Percentiles rank a stretch among this genome's conserved stretches.
Conservation (phyloP, 495 filamentous ascomycete species). For the Hamigera avellanea region DNA sequence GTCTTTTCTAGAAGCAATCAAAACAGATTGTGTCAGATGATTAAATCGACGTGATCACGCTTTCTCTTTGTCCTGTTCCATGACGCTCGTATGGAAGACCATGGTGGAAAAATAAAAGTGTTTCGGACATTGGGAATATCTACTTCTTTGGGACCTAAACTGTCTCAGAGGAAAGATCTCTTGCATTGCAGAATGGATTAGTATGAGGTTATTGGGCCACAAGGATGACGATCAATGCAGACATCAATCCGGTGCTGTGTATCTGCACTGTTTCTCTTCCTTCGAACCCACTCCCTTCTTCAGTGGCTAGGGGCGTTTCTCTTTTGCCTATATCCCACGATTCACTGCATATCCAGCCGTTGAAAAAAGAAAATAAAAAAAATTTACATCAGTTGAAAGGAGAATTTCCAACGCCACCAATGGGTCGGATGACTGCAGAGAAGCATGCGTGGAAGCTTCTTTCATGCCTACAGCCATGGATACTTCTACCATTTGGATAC, state of each 20-base stretch:
- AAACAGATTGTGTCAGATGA: too few relatives aligned
- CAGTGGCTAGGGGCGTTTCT: background rate
- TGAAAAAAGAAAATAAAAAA: too few relatives aligned
- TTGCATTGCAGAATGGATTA: too few relatives aligned
- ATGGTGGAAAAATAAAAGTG: background rate
- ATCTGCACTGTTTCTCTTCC: background rate
- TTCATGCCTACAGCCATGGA: constrained; percentile 4
- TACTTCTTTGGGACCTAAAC: background rate
- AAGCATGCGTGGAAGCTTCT: constrained; percentile 32
- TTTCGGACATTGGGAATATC: constrained; percentile 4
- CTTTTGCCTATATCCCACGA: background rate
- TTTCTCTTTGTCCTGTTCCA: too few relatives aligned
- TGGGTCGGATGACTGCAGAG: constrained; percentile 21
- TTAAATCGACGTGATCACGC: too few relatives aligned
- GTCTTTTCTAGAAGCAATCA: too few relatives aligned
- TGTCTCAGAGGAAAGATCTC: background rate
- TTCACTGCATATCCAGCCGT: too few relatives aligned
- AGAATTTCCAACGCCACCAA: constrained; percentile 8
- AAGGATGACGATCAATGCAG: too few relatives aligned
- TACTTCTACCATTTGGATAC: background rate
- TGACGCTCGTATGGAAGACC: too few relatives aligned
- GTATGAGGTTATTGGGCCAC: too few relatives aligned
- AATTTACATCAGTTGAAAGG: too few relatives aligned
- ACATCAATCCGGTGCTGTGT: background rate
- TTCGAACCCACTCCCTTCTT: background rate